phyloP scores from a whole-genome alignment of 2,329 filamentous ascomycete genomes.

The Periconia macrospinosa region DNA sequence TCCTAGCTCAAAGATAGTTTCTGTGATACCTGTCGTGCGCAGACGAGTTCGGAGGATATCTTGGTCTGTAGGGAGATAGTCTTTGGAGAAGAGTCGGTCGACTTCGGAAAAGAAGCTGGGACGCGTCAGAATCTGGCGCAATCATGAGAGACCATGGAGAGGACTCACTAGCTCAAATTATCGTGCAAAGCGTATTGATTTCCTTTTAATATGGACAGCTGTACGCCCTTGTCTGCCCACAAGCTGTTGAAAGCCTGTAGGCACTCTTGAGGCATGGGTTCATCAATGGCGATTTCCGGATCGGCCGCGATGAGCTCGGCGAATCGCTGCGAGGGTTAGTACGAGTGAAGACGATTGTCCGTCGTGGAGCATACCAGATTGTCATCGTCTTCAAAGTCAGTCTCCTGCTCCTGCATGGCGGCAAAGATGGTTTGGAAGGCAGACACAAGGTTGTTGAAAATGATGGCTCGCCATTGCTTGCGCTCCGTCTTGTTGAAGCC shows the following conservation, averaged over 20 bases:
- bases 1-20: slow-evolving; percentile 89
- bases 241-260: slow-evolving; percentile 79
- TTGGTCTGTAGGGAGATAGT: slow-evolving; percentile 89
- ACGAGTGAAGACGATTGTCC: background rate
- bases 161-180: slow-evolving; percentile 83
- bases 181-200: slow-evolving; percentile 97
- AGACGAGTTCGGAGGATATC: slow-evolving; percentile 89
- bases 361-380: slow-evolving; percentile 67
- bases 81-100: slow-evolving; percentile 64
- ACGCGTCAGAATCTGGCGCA: slow-evolving; percentile 17
- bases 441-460: slow-evolving; percentile 92
- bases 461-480: slow-evolving; percentile 90
- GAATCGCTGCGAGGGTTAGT: slow-evolving; percentile 61
- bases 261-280: slow-evolving; percentile 77
- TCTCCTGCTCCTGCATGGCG: slow-evolving; percentile 83
- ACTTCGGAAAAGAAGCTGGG: slow-evolving; percentile 76
- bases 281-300: slow-evolving; percentile 79
- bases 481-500: slow-evolving; percentile 89
- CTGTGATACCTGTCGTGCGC: slow-evolving; percentile 92
- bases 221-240: slow-evolving; percentile 83
- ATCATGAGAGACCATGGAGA: background rate
- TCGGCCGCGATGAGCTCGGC: slow-evolving; percentile 78
- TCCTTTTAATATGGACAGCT: slow-evolving; percentile 84
- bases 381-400: slow-evolving; percentile 74
- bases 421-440: slow-evolving; percentile 89